Evolutionary conservation across 768 basidiomycete genomes (phyloP).

Genomic region (Termitomyces sp.): DNA sequence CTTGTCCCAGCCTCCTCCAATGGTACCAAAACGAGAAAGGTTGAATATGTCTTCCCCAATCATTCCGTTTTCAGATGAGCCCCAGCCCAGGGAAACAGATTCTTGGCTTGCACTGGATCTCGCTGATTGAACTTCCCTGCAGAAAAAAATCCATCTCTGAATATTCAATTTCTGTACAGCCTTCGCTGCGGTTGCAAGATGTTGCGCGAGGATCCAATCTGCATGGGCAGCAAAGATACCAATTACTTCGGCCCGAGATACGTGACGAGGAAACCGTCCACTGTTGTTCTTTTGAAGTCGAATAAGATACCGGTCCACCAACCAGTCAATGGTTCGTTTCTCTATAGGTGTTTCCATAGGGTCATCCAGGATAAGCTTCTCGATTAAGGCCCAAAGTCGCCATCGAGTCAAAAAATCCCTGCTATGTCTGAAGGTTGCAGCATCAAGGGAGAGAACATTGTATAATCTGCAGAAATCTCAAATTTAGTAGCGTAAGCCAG

Average conservation of each 20-base stretch:
- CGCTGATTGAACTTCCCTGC: conserved; percentile 22
- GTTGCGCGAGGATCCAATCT: conserved; percentile 55
- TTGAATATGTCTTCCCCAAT: conserved; percentile 12
- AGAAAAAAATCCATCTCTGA: conserved; percentile 44
- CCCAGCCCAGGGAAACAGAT: conserved; percentile 31
- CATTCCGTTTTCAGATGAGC: conserved; percentile 23
- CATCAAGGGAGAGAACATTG: conserved; percentile 41
- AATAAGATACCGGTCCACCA: conserved; percentile 37
- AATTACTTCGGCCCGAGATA: conserved; percentile 47
- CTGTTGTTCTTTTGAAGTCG: conserved; percentile 19
- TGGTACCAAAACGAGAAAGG: conserved; percentile 29
- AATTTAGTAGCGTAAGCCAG: background rate
- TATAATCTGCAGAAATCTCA: conserved; percentile 28
- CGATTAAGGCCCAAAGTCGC: conserved; percentile 41
- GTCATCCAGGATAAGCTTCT: conserved; percentile 35
- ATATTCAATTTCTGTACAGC: conserved; percentile 33
- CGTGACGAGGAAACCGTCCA: conserved; percentile 38
- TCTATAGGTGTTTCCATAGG: conserved; percentile 23
- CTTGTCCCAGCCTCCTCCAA: conserved; percentile 22
- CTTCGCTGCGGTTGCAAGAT: conserved; percentile 23
- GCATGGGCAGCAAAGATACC: conserved; percentile 49
- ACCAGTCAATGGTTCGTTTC: conserved; percentile 44
- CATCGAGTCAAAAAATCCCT: conserved; percentile 49
- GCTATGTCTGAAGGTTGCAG: conserved; percentile 34
- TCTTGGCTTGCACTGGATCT: conserved; percentile 25